phyloP scores from a whole-genome alignment of 345 rosid species.

The Limnanthes douglasii region DNA sequence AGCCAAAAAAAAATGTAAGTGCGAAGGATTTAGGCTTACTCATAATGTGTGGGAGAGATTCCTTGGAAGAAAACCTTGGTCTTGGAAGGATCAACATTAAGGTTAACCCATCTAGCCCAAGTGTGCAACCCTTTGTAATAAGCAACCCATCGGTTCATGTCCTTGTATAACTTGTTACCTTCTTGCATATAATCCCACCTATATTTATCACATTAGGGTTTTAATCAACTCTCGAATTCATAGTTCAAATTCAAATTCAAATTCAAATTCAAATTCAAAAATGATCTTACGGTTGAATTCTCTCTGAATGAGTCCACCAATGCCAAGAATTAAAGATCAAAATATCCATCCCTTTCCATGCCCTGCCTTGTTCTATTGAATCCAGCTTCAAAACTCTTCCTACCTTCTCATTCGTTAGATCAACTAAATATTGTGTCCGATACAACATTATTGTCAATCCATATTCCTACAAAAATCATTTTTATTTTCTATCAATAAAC shows the following conservation, averaged over 20 bases:
- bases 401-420: conserved; percentile 23
- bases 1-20: too few species aligned
- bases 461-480: conserved; percentile 34
- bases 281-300: conserved; percentile 48
- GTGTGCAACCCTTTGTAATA: conserved; percentile 77
- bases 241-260: too few species aligned
- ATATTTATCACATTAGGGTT: too few species aligned
- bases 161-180: conserved; percentile 38
- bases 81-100: conserved; percentile 35
- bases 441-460: conserved; percentile 37
- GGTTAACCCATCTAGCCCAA: conserved; percentile 91
- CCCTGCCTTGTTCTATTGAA: conserved; percentile 42
- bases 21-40: too few species aligned
- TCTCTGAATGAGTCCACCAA: conserved; percentile 86
- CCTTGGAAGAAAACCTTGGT: conserved; percentile 85
- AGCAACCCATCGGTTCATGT: conserved; percentile 77
- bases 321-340: conserved; percentile 82
- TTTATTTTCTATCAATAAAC: too few species aligned
- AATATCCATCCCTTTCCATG: conserved; percentile 87
- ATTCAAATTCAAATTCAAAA: too few species aligned
- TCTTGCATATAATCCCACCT: conserved; percentile 81
- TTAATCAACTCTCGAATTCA: too few species aligned
- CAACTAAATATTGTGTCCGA: conserved; percentile 56
- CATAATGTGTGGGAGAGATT: conserved; percentile 75
- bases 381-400: conserved; percentile 60